Evolutionary conservation across 768 basidiomycete species (phyloP).

Genomic region (Tulasnella calospora): DNA sequence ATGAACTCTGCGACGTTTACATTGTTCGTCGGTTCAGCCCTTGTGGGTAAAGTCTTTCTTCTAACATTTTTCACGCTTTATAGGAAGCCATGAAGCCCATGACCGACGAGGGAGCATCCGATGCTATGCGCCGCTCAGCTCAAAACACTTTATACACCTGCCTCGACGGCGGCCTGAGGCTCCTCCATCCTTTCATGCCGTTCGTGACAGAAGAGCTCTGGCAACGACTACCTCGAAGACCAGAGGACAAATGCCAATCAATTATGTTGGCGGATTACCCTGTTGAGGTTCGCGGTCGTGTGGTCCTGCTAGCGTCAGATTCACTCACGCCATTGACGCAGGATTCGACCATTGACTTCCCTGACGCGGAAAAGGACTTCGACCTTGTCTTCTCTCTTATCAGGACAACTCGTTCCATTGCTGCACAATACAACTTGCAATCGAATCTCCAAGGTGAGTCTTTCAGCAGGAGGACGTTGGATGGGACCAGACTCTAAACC

Average conservation of each 20-base stretch:
- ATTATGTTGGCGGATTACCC: slow-evolving; percentile 91
- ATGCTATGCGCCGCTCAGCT: slow-evolving; percentile 65
- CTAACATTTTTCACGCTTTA: slow-evolving; percentile 11
- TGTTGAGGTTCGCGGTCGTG: slow-evolving; percentile 51
- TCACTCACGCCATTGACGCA: slow-evolving; percentile 34
- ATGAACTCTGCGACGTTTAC: slow-evolving; percentile 98
- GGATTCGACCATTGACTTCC: slow-evolving; percentile 58
- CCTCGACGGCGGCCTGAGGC: slow-evolving; percentile 80
- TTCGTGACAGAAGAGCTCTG: slow-evolving; percentile 98
- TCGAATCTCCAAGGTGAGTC: slow-evolving; percentile 70
- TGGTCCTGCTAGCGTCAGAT: slow-evolving; percentile 1
- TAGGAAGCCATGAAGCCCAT: slow-evolving; percentile 99
- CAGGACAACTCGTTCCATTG: slow-evolving; percentile 74
- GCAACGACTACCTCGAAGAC: slow-evolving; percentile 87
- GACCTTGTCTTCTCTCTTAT: slow-evolving; percentile 77
- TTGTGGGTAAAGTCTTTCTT: slow-evolving; percentile 12
- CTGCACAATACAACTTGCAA: slow-evolving; percentile 85
- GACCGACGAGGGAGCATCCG: slow-evolving; percentile 71
- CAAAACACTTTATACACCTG: slow-evolving; percentile 96
- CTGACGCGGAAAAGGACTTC: slow-evolving; percentile 76
- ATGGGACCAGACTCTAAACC: background rate
- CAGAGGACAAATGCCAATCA: slow-evolving; percentile 73
- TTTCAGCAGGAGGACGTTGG: slow-evolving; percentile 7
- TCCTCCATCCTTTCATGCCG: slow-evolving; percentile 98
- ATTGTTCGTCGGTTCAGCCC: slow-evolving; percentile 57